Conservation (phyloP, 2,329 filamentous ascomycete genomes). For the Beauveria sp. region DNA sequence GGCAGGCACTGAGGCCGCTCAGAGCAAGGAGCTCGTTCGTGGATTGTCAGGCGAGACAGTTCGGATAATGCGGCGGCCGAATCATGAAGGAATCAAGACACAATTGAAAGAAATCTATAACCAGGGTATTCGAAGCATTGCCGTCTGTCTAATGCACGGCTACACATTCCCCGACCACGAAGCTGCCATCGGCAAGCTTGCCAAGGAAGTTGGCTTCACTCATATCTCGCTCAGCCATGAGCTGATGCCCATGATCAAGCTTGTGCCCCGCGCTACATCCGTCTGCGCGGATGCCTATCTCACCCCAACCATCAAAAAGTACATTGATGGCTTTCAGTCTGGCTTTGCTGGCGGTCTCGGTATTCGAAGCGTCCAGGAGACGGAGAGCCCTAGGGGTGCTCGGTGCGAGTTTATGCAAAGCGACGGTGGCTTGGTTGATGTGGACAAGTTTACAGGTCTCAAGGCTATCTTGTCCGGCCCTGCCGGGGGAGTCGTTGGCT, state of each 20-base stretch:
- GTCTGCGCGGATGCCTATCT: conserved; percentile 38
- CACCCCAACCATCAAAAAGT: conserved; percentile 34
- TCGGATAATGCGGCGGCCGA: conserved; percentile 54
- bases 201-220: conserved; percentile 63
- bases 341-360: conserved; percentile 79
- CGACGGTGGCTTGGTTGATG: conserved; percentile 66
- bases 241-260: conserved; percentile 38
- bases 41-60: conserved; percentile 65
- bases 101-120: conserved; percentile 57
- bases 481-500: conserved; percentile 88
- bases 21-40: conserved; percentile 53
- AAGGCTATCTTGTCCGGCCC: conserved; percentile 83
- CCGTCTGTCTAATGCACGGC: conserved; percentile 85
- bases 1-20: conserved; percentile 39
- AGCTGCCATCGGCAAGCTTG: conserved; percentile 65
- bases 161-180: conserved; percentile 90
- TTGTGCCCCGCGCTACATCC: conserved; percentile 34
- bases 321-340: conserved; percentile 65
- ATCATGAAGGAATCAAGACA: conserved; percentile 44
- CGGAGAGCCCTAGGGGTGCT: conserved; percentile 58
- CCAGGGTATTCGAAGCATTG: conserved; percentile 68
- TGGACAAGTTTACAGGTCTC: conserved; percentile 75
- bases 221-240: conserved; percentile 58
- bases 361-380: conserved; percentile 62
- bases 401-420: conserved; percentile 95